Evolutionary conservation across 805 yeast genomes (phyloP).

Genomic region (Debaryomyces tyrocola): DNA sequence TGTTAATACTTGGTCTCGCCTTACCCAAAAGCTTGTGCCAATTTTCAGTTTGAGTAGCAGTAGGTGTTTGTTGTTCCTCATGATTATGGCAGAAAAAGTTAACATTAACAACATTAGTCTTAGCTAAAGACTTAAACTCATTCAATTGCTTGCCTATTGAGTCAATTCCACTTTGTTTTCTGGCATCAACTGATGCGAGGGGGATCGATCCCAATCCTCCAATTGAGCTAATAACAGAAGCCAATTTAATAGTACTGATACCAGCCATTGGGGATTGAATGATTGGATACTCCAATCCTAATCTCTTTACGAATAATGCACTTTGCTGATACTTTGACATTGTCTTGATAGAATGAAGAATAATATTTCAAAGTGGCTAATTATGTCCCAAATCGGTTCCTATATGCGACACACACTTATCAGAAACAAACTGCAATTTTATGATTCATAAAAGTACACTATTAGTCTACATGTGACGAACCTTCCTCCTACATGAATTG

Average conservation of each 20-base stretch:
- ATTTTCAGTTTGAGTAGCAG: slow-evolving; percentile 16
- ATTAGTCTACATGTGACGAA: no score
- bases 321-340: slow-evolving; percentile 1
- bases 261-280: slow-evolving; percentile 67
- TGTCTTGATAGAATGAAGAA: no score
- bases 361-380: no score
- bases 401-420: no score
- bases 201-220: slow-evolving; percentile 58
- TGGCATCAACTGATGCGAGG: slow-evolving; percentile 31
- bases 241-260: slow-evolving; percentile 44
- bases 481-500: no score
- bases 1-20: slow-evolving; percentile 1
- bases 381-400: no score
- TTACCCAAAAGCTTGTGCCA: slow-evolving; percentile 19
- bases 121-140: slow-evolving; percentile 14
- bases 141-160: slow-evolving; percentile 10
- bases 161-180: slow-evolving; percentile 13
- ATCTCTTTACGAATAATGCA: slow-evolving; percentile 6
- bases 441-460: no score
- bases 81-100: slow-evolving; percentile 49
- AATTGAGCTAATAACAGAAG: slow-evolving; percentile 36
- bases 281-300: slow-evolving; percentile 42
- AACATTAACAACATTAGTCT: slow-evolving; percentile 32
- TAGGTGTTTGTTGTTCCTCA: slow-evolving; percentile 12
- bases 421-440: no score